phyloP scores from a whole-genome alignment of 2,329 filamentous ascomycete species.

The Calonectria hawksworthii region DNA sequence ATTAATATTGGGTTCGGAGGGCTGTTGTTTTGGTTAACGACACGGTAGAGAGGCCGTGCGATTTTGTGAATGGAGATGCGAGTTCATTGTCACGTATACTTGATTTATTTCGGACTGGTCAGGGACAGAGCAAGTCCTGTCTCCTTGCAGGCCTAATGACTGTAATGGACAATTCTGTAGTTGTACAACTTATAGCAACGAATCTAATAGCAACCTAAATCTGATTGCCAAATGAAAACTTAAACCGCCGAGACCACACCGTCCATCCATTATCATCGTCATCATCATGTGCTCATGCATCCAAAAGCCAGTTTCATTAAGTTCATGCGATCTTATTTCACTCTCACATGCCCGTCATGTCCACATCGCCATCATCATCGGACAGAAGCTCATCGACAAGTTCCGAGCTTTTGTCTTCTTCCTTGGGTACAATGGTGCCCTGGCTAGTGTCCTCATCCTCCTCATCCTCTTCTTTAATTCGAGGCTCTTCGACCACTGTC shows the following conservation, averaged over 20 bases:
- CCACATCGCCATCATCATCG: slow-evolving; percentile 57
- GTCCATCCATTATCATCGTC: slow-evolving; percentile 23
- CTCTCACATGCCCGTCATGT: slow-evolving; percentile 46
- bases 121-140: neutral
- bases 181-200: slow-evolving; percentile 29
- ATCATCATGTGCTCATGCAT: slow-evolving; percentile 30
- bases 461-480: slow-evolving; percentile 65
- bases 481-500: slow-evolving; percentile 56
- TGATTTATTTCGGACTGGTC: neutral
- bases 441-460: slow-evolving; percentile 55
- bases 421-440: slow-evolving; percentile 48
- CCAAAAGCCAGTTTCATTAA: slow-evolving; percentile 36
- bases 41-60: slow-evolving; percentile 24
- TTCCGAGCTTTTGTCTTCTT: slow-evolving; percentile 51
- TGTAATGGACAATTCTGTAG: slow-evolving; percentile 18
- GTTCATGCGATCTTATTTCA: slow-evolving; percentile 28
- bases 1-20: slow-evolving; percentile 77
- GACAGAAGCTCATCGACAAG: slow-evolving; percentile 57
- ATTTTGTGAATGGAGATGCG: neutral
- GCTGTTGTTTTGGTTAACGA: slow-evolving; percentile 68
- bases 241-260: slow-evolving; percentile 25
- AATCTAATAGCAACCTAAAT: slow-evolving; percentile 26
- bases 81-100: slow-evolving; percentile 4
- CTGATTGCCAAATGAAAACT: slow-evolving; percentile 34
- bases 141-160: neutral